These are phyloP conservation scores for Eucalyptus coolabah DNA, from an alignment of 345 rosid genomes.

Conservation along the genomic window DNA sequence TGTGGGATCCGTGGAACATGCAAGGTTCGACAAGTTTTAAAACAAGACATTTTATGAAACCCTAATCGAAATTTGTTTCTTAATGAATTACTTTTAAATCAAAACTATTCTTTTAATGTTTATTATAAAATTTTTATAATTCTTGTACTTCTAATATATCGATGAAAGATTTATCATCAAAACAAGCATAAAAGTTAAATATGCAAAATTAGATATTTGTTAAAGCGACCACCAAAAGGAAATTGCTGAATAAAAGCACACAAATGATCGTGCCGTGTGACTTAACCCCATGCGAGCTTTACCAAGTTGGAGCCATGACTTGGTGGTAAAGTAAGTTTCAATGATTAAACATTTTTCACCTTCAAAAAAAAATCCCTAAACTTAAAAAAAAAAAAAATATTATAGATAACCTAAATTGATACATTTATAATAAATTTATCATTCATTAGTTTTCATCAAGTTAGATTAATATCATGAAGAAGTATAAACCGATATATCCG, in stretches of 20 bases:
- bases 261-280: background rate
- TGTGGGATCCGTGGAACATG: background rate
- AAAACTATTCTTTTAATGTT: too few relatives aligned
- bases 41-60: background rate
- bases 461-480: too few relatives aligned
- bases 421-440: accelerated
- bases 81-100: background rate
- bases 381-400: too few relatives aligned
- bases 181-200: too few relatives aligned
- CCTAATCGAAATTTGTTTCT: background rate
- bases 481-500: accelerated
- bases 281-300: background rate
- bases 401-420: accelerated
- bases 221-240: background rate
- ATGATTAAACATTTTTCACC: too few relatives aligned
- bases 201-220: too few relatives aligned
- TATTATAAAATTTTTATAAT: too few relatives aligned
- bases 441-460: accelerated
- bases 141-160: too few relatives aligned
- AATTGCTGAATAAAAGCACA: background rate
- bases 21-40: too few relatives aligned
- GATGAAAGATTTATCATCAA: background rate
- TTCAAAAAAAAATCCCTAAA: background rate
- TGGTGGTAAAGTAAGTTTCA: background rate
- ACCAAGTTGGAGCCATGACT: background rate